These are phyloP conservation scores for Diaporthe longicolla DNA, from an alignment of 2,329 filamentous ascomycete genomes.

Conservation along the genomic window DNA sequence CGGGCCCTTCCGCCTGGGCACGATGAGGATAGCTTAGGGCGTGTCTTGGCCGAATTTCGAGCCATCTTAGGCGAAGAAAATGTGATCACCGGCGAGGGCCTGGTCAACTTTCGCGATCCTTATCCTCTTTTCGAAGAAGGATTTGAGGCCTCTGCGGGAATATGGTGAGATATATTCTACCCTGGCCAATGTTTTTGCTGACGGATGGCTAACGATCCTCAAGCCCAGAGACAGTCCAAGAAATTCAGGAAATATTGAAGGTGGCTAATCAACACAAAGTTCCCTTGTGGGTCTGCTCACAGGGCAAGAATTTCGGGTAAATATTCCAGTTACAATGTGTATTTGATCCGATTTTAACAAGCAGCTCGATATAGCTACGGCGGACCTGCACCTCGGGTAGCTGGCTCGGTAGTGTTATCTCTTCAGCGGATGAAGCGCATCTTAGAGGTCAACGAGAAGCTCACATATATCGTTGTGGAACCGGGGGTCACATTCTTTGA, in stretches of 20 bases:
- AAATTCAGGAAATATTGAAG: constrained; percentile 1
- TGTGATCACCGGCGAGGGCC: neutral
- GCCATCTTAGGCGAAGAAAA: neutral
- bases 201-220: neutral
- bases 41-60: neutral
- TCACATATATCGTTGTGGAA: neutral
- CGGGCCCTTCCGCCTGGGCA: neutral
- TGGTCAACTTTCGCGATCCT: neutral
- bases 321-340: neutral
- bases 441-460: neutral
- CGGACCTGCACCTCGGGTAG: neutral
- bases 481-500: neutral
- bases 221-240: neutral
- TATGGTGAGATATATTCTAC: neutral
- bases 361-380: neutral
- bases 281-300: neutral
- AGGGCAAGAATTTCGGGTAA: constrained; percentile 1
- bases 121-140: constrained; percentile 1
- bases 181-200: neutral
- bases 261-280: neutral
- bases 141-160: neutral
- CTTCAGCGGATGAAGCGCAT: neutral
- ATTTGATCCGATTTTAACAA: neutral
- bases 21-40: neutral
- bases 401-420: neutral